These are phyloP conservation scores for Neopestalotiopsis sp. DNA, from an alignment of 2,329 filamentous ascomycete genomes.

Conservation along the genomic window DNA sequence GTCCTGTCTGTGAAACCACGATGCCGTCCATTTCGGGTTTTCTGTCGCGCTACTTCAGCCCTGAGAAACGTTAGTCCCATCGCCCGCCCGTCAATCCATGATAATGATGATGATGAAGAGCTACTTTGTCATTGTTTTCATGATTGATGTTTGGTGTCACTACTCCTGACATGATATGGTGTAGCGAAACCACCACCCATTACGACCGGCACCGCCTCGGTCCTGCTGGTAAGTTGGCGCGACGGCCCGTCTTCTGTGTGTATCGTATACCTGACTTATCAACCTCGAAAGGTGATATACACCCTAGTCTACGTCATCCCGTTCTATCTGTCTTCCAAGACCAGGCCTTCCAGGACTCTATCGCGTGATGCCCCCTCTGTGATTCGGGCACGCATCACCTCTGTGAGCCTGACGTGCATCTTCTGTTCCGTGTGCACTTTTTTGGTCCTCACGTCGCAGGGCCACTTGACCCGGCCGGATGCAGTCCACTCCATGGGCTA, in stretches of 20 bases:
- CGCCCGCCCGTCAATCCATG: not conserved
- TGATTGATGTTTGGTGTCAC: not conserved
- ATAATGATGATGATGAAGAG: not conserved
- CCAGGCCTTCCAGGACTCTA: slow-evolving; percentile 78
- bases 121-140: not conserved
- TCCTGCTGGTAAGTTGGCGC: slow-evolving; percentile 40
- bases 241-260: slow-evolving; percentile 14
- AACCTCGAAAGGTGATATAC: slow-evolving; percentile 67
- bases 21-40: slow-evolving; percentile 38
- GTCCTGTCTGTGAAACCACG: slow-evolving; percentile 16
- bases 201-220: slow-evolving; percentile 42
- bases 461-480: slow-evolving; percentile 54
- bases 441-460: slow-evolving; percentile 64
- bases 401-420: slow-evolving; percentile 77
- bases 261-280: not conserved
- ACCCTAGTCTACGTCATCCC: slow-evolving; percentile 90
- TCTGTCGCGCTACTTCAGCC: slow-evolving; percentile 34
- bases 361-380: slow-evolving; percentile 88
- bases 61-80: slow-evolving; percentile 35
- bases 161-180: slow-evolving; percentile 26
- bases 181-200: slow-evolving; percentile 46
- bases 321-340: slow-evolving; percentile 82
- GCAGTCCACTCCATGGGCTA: slow-evolving; percentile 77
- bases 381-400: slow-evolving; percentile 84
- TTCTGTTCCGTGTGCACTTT: slow-evolving; percentile 71